Evolutionary conservation across 1,284 basidiomycete species (phyloP).

Genomic region (Pulveroboletus ridleyi): DNA sequence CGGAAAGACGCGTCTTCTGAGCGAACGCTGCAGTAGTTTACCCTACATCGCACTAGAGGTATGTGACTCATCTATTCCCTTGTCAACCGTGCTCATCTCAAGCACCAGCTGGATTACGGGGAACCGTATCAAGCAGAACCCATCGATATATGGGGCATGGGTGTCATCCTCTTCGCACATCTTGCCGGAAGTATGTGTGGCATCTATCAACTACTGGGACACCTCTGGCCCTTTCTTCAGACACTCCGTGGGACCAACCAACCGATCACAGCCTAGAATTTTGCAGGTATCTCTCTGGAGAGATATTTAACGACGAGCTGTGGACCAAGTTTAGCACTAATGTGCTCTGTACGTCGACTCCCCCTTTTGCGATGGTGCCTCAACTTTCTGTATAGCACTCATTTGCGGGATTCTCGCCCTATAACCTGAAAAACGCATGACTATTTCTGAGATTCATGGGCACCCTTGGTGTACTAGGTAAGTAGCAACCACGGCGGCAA

Average conservation of each 20-base stretch:
- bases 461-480: constrained; percentile 88
- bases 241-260: constrained; percentile 99
- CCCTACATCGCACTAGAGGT: constrained; percentile 98
- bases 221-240: constrained; percentile 46
- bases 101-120: constrained; percentile 53
- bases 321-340: constrained; percentile 79
- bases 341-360: constrained; percentile 60
- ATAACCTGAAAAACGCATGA: constrained; percentile 75
- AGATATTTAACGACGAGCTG: constrained; percentile 80
- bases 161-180: constrained; percentile 95
- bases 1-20: constrained; percentile 72
- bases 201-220: not conserved
- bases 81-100: not conserved
- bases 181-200: constrained; percentile 85
- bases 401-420: constrained; percentile 79
- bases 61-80: constrained; percentile 23
- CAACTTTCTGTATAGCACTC: constrained; percentile 54
- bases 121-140: constrained; percentile 88
- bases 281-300: constrained; percentile 75
- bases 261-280: constrained; percentile 84
- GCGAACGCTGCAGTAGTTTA: constrained; percentile 90
- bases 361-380: not conserved
- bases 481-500: constrained; percentile 20
- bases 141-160: constrained; percentile 95
- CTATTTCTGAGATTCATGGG: constrained; percentile 68